Evolutionary conservation across 305 asterid species (phyloP), one percentile per base, ranked within the genome.

Genomic region (Solanum hybrid): DNA sequence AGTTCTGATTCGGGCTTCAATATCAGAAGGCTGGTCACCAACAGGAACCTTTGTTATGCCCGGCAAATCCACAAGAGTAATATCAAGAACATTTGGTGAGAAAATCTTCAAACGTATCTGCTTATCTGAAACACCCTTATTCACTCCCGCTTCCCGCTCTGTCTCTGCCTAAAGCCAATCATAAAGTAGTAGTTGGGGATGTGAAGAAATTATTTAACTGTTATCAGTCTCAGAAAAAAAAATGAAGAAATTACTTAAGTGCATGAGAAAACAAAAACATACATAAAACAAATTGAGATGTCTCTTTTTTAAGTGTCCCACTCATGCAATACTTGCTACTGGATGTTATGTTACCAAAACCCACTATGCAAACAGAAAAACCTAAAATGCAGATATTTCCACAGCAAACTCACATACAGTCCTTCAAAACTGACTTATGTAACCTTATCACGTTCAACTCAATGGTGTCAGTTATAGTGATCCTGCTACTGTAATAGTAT

Each of bases 1-100:
- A 89, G 98, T 98, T 91, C 99, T 98, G 89, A 98, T 96, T 64
- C 99, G 98, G 87, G 98, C 97, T 93, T 98, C 99, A 91, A 98
- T 98, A 92, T 98, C 99, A 87, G 98, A 89, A 80, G 99, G 99
- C 92, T 98, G 99, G 89, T 98, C 99, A 56, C 99, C 99, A 90
- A 98, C 99, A 76, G 99, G 98, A 40, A 96, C 98, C 93, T 96
- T 98, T 78, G 99, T 98, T 80, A 98, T 91, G 89, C 99, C 99
- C 5, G 99, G 99, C 90, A 98, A 94, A 93, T 98, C 99, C 92
- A 98, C 99, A 40, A 98, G 98, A 86, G 99, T 95, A 85, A 98
- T 98, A 91, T 96, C 99, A 88, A 98, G 98, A 91, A 98, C 99
- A 91, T 96, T 94, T 15, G 99, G 99, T n/a, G 99, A 98, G 91